Evolutionary conservation across 768 basidiomycete genomes (phyloP).

Genomic region (Ramaria rubella): DNA sequence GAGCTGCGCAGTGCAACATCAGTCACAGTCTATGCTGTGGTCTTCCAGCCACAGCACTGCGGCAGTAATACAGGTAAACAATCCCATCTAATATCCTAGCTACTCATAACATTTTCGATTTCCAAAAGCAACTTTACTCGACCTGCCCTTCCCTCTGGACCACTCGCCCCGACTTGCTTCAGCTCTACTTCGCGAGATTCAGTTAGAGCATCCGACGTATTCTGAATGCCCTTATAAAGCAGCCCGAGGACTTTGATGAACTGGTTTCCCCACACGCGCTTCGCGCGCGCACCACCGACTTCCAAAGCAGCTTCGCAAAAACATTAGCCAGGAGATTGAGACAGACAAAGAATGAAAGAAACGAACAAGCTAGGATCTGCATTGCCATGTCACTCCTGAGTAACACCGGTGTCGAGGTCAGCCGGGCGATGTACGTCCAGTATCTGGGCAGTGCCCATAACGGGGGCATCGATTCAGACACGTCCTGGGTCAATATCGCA

Average conservation of each 20-base stretch:
- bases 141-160: constrained; percentile 57
- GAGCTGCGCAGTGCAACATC: too few relatives aligned
- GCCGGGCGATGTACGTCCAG: constrained; percentile 69
- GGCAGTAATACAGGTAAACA: too few relatives aligned
- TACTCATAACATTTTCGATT: constrained; percentile 40
- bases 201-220: constrained; percentile 18
- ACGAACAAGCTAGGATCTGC: constrained; percentile 62
- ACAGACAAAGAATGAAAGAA: constrained; percentile 9
- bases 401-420: constrained; percentile 46
- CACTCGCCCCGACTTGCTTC: constrained; percentile 48
- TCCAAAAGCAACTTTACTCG: constrained; percentile 58
- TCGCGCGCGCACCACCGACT: constrained; percentile 57
- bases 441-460: constrained; percentile 57
- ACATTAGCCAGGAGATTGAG: constrained; percentile 1
- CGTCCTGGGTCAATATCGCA: constrained; percentile 44
- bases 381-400: constrained; percentile 55
- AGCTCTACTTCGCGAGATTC: constrained; percentile 12
- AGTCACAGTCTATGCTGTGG: too few relatives aligned
- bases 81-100: too few relatives aligned
- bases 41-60: too few relatives aligned
- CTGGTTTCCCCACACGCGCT: constrained; percentile 65
- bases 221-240: constrained; percentile 51
- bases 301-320: constrained; percentile 54
- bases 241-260: constrained; percentile 68
- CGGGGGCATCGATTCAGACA: constrained; percentile 36